These are phyloP conservation scores for Daldinia concentrica DNA, from an alignment of 495 filamentous ascomycete genomes.

Conservation along the genomic window DNA sequence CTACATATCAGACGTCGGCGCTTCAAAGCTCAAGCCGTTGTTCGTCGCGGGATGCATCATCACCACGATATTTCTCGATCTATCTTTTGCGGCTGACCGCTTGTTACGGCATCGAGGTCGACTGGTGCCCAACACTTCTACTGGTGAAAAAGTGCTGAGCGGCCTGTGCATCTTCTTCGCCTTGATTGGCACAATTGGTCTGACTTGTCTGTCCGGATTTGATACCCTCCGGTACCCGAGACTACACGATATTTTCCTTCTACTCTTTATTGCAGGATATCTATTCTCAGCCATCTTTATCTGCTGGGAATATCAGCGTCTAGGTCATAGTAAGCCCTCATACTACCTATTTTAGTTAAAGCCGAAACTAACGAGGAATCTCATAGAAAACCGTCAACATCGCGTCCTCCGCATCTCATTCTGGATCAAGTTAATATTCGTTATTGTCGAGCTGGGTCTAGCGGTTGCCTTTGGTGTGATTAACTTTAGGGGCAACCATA, in stretches of 20 bases:
- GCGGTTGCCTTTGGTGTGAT: conserved; percentile 70
- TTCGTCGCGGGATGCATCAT: conserved; percentile 84
- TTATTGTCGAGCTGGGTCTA: conserved; percentile 79
- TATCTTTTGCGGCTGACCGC: conserved; percentile 81
- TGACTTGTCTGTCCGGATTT: conserved; percentile 86
- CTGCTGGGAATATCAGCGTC: conserved; percentile 85
- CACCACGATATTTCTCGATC: conserved; percentile 84
- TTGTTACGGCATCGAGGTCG: conserved; percentile 82
- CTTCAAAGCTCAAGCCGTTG: conserved; percentile 74
- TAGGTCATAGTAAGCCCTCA: conserved; percentile 68
- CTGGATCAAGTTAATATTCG: conserved; percentile 81
- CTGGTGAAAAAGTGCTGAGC: conserved; percentile 74
- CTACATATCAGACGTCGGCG: conserved; percentile 88
- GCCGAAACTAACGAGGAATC: conserved; percentile 3
- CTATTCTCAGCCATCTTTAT: conserved; percentile 83
- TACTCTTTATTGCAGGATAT: conserved; percentile 86
- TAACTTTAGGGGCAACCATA: conserved; percentile 53
- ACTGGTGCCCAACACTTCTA: conserved; percentile 73
- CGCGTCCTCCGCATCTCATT: conserved; percentile 78
- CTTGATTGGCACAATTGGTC: conserved; percentile 75
- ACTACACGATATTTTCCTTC: conserved; percentile 79
- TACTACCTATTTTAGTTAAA: not conserved
- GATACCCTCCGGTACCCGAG: conserved; percentile 73
- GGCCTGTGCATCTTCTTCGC: conserved; percentile 75
- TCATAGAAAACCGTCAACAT: conserved; percentile 72